Evolutionary conservation across 805 yeast species (phyloP), one percentile per base, ranked within the genome.

Genomic region (Wickerhamomyces silvicola): DNA sequence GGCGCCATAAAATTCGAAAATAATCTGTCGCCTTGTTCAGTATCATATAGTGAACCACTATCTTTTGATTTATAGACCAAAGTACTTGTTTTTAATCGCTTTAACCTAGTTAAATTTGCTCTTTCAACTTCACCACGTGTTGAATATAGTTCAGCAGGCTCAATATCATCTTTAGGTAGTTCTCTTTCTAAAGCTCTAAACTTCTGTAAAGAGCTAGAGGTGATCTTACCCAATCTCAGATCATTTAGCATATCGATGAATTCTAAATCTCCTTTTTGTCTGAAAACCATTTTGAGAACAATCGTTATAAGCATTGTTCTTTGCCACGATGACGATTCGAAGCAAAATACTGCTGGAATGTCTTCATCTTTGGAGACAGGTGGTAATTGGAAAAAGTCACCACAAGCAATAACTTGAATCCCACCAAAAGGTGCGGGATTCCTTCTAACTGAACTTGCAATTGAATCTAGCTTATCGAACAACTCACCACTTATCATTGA

Each of bases 361-460:
- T 39, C 43, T 17, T 53, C 55, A 37, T 41, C 53, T 35, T 56
- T 48, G 3, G 64, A 54, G 7, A 79, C 85, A 0, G 94, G 94
- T 0, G 94, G 94, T 27, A 83, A 56, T 50, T 83, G 94, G 52
- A 73, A 82, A 51, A 83, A 83, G 53, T 83, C 94, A 6, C 94
- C 94, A 60, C 85, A 78, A 11, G 78, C 70, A 20, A 83, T 68
- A 12, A 83, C 47, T 45, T 83, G 94, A 15, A 83, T 76, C 0
- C 92, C 92, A 16, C 94, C 94, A 63, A 83, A 83, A 1, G 94
- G 88, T 21, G 42, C 33, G 8, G 54, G 48, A 35, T 50, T 64
- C 28, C 57, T 58, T 22, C 79, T 57, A 7, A 82, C 35, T 15
- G 52, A 57, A 42, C 70, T 64, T 0, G 82, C 88, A 29, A 83